Conservation (phyloP, 169 alveolate species). For the Plasmodium coatneyi region DNA sequence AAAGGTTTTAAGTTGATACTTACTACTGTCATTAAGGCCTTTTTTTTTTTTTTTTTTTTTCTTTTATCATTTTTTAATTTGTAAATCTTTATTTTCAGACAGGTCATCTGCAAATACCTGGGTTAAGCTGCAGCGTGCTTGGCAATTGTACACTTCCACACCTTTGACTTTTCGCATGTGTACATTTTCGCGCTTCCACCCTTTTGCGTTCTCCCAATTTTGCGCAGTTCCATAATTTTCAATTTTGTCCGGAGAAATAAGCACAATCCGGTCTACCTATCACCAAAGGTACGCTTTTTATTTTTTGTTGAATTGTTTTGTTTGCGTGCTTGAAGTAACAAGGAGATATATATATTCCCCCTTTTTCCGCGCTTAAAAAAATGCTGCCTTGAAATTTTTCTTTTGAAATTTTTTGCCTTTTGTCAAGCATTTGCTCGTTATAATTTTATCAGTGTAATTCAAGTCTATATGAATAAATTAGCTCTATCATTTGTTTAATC, state of each 20-base stretch:
- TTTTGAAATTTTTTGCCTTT: constrained; percentile 5
- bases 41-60: neutral
- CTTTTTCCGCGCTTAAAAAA: neutral
- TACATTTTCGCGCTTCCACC: neutral
- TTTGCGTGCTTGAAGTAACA: neutral
- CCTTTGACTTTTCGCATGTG: neutral
- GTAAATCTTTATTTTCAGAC: neutral
- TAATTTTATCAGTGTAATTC: neutral
- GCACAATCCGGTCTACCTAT: neutral
- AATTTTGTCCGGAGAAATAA: constrained; percentile 1
- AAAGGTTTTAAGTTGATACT: neutral
- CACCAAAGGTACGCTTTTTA: constrained; percentile 5
- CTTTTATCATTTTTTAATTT: neutral
- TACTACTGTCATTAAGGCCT: neutral
- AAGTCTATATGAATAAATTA: neutral
- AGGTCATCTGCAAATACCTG: neutral
- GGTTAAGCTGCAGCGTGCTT: neutral
- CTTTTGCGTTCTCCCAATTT: neutral
- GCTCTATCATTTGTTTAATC: constrained; percentile 9
- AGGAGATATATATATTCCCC: neutral
- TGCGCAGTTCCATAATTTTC: neutral
- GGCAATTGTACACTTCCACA: neutral
- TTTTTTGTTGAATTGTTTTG: constrained; percentile 2
- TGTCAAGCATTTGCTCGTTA: constrained; percentile 7
- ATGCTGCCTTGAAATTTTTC: constrained; percentile 13